Base-by-base conservation (phyloP, 2,329 filamentous ascomycete species). In the Parafenestella ontariensis region DNA sequence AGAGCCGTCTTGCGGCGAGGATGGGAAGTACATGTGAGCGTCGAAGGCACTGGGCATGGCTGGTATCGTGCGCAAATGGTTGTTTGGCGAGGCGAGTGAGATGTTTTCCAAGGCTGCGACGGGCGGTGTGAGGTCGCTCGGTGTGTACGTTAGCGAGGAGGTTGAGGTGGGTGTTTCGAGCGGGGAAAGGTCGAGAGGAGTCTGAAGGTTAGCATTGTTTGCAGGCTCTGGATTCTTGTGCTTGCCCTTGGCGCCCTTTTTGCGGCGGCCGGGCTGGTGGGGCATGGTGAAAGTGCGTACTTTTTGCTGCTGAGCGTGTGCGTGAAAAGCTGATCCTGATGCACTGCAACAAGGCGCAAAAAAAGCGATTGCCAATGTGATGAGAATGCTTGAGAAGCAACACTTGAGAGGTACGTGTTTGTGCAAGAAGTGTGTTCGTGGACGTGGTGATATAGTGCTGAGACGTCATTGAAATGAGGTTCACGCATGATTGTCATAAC, bases 121-220 rank as follows among this genome's bases (percentile, higher is more conserved):
- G 41, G 21, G 48, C 18, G 36, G 49, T n/a, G 45, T 53, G 10
- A 45, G 49, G 17, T 53, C 33, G 29, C 45, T 24, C n/a, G 42
- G 46, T 11, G 45, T 31, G 40, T 28, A 49, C 10, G 42, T 50
- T 17, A 40, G 20, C 1, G 49, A 54, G 13, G 43, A 56, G 9
- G 29, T 26, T 7, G 23, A 45, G 2, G 4, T 28, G 1, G 46
- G 50, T 13, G 42, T 45, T 18, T 49, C 20, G 33, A 54, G 37
- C 17, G 20, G 18, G 17, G 26, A 5, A 17, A 58, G 41, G n/a
- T n/a, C n/a, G n/a, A 52, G 18, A 8, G 54, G 50, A 20, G 46
- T 37, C 28, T 46, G 24, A 8, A 52, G 33, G 40, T n/a, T n/a
- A n/a, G n/a, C 21, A 23, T 28, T 24, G 21, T 5, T 24, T 17